Evolutionary conservation across 2,329 filamentous ascomycete genomes (phyloP), one percentile per base, ranked within the genome.

Genomic region (Chaetomiaceae sp.): DNA sequence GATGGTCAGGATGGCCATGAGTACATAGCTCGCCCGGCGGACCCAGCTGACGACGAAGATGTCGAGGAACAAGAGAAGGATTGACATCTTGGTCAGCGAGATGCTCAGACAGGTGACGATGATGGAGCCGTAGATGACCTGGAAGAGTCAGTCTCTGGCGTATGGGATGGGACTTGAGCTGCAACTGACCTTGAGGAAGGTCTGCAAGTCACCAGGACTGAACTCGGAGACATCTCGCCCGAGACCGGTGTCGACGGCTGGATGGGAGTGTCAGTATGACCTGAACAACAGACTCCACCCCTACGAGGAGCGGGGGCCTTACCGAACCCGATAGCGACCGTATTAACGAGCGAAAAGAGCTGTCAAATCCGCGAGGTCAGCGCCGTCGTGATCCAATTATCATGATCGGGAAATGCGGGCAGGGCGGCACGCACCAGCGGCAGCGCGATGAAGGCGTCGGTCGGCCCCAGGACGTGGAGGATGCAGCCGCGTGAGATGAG

Each of bases 61-160:
- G 42, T 54, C 47, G 24, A 51, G 42, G 34, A 48, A 50, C 1
- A 54, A 32, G 4, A 50, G 33, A 11, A 50, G 37, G 12, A 54
- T 39, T 8, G 52, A 54, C 10, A 50, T 15, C 24, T 54, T 54
- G 34, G 49, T 45, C 14, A 48, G 19, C n/a, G 38, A 22, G 19
- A 46, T 20, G 32, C 38, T 35, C 24, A 39, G 22, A 27, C 14
- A 26, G 36, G 27, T 41, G 32, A 50, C 4, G 36, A 54, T n/a
- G 4, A 52, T 19, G 18, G 14, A 29, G 6, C 15, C 2, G 7
- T 44, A 53, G 22, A 30, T 14, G 27, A 40, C n/a, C 51, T 50
- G 20, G 15, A 11, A 8, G n/a, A 35, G 5, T 33, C 2, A 24
- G 14, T n/a, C 14, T 30, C 7, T 18, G 19, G 11, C 4, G 4